Conservation (phyloP, 129 eudicot genomes). For the Centaurea solstitialis region DNA sequence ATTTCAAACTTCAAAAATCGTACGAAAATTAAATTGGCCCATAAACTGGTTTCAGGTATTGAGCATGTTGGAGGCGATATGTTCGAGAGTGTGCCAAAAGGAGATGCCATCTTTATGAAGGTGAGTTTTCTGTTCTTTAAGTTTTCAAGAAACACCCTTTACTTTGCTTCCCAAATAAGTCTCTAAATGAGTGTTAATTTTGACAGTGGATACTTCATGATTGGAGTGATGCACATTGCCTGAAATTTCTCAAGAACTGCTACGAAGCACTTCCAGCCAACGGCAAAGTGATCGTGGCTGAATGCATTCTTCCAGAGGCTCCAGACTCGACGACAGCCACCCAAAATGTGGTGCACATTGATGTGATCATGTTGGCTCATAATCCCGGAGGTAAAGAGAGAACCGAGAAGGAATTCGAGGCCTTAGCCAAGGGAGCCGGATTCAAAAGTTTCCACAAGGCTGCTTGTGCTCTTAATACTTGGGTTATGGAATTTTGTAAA, state of each 20-base stretch:
- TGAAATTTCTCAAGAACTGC: conserved; percentile 60
- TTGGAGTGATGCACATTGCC: conserved; percentile 80
- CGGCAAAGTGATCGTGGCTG: conserved; percentile 73
- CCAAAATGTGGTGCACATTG: conserved; percentile 57
- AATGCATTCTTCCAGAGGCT: conserved; percentile 66
- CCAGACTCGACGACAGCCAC: conserved; percentile 53
- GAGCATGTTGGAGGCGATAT: conserved; percentile 76
- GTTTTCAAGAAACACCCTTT: neutral
- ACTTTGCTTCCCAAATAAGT: neutral
- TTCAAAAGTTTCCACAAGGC: conserved; percentile 48
- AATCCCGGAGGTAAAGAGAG: conserved; percentile 84
- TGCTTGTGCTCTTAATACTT: conserved; percentile 60
- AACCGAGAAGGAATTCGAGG: conserved; percentile 68
- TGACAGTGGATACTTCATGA: conserved; percentile 79
- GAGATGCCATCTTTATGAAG: conserved; percentile 89
- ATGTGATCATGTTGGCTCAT: conserved; percentile 73
- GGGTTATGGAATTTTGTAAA: conserved; percentile 69
- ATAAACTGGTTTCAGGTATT: conserved; percentile 37
- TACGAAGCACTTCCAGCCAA: conserved; percentile 60
- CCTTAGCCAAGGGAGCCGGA: conserved; percentile 66
- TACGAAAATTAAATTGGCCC: neutral
- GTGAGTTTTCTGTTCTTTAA: conserved; percentile 21
- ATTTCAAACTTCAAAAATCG: too few relatives aligned
- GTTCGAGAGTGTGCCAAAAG: conserved; percentile 79
- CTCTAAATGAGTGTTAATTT: neutral